Evolutionary conservation across 768 basidiomycete genomes (phyloP), one percentile per base, ranked within the genome.

Genomic region (Clavaria fumosa): DNA sequence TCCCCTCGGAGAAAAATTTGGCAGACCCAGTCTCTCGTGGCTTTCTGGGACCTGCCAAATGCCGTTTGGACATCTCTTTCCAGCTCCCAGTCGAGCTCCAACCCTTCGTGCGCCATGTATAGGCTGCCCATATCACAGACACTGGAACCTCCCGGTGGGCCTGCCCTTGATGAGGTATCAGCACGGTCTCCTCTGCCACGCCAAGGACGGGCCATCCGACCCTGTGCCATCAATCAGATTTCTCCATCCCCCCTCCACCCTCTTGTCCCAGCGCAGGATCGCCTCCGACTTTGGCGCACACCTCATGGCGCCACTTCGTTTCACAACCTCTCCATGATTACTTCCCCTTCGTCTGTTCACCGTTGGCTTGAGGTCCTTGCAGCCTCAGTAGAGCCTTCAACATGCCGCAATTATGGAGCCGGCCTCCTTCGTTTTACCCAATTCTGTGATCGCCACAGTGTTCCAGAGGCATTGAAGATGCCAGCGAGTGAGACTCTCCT

Each of bases 401-500:
- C n/a, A n/a, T n/a, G n/a, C n/a, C n/a, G n/a, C n/a, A 51, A 46
- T n/a, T 63, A 65, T 40, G 58, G 49, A 9, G 55, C 59, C 1
- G 58, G 62, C 7, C 40, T 59, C 0, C 50, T 59, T 0, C 42
- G 50, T 1, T 65, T 58, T 48, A 53, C 47, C 0, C 56, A 64
- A n/a, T n/a, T n/a, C n/a, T n/a, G n/a, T n/a, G n/a, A n/a, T n/a
- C n/a, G n/a, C n/a, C n/a, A n/a, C n/a, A 38, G 35, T 2, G 53
- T 65, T 3, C 31, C 53, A 0, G 57, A 64, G 37, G 35, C 15
- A 5, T 31, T 30, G 3, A 49, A 49, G 9, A 62, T 60, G 55
- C 62, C 56, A 1, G 62, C 56, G 0, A 48, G 47, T 3, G 43
- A 54, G 5, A 12, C 43, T 9, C 50, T 63, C 3, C 42, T 65